phyloP scores from a whole-genome alignment of 768 basidiomycete genomes.

The Boletus rubropictus region DNA sequence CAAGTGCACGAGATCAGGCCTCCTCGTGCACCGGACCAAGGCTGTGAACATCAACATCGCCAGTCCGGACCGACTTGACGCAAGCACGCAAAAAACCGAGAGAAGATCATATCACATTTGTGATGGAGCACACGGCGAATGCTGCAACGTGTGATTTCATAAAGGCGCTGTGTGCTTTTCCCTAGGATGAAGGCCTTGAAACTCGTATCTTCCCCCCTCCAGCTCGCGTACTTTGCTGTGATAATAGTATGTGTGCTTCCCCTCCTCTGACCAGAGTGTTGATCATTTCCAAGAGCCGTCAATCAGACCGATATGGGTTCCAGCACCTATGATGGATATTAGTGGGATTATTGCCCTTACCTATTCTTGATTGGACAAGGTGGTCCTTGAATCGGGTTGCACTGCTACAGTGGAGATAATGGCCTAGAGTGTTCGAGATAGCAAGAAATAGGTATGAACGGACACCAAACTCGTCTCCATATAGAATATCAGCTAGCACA shows the following conservation, averaged over 20 bases:
- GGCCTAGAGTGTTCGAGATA: not conserved
- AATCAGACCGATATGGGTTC: constrained; percentile 1
- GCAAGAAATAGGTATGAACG: not conserved
- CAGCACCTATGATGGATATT: constrained; percentile 4
- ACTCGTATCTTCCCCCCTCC: not conserved
- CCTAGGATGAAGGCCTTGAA: not conserved
- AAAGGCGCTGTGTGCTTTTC: not conserved
- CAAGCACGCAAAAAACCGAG: not conserved
- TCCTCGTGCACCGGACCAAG: not conserved
- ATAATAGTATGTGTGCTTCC: not conserved
- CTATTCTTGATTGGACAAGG: constrained; percentile 3
- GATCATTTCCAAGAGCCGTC: not conserved
- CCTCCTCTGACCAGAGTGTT: not conserved
- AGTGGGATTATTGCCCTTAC: not conserved
- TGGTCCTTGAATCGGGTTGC: not conserved
- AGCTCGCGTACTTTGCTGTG: not conserved
- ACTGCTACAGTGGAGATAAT: not conserved
- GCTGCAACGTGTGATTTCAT: not conserved
- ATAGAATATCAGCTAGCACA: not conserved
- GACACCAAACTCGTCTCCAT: not conserved
- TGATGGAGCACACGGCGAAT: constrained; percentile 3
- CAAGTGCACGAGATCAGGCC: too few species aligned
- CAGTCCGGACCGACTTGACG: not conserved
- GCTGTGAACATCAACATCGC: constrained; percentile 1
- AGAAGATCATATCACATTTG: constrained; percentile 6